These are phyloP conservation scores for Fusarium clavum DNA, from an alignment of 2,329 filamentous ascomycete genomes.

Conservation along the genomic window DNA sequence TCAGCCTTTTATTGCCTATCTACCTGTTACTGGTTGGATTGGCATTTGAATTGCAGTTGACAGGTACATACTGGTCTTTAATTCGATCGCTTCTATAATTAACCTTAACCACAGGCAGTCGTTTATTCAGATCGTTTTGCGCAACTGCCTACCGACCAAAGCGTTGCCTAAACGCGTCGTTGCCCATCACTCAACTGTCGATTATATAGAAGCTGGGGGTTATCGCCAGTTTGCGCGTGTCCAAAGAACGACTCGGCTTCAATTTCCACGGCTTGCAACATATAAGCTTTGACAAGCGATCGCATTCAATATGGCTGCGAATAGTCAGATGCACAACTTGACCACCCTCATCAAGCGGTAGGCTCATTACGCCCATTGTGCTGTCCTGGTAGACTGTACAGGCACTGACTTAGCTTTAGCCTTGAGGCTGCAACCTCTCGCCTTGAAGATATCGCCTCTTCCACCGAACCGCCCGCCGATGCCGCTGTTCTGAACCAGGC, in stretches of 20 bases:
- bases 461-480: conserved; percentile 70
- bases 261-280: not conserved
- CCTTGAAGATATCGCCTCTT: conserved; percentile 93
- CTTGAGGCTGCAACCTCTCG: conserved; percentile 97
- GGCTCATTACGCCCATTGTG: conserved; percentile 1
- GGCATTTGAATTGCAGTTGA: not conserved
- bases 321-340: conserved; percentile 93
- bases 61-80: not conserved
- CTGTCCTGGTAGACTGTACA: not conserved
- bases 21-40: not conserved
- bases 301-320: conserved; percentile 70
- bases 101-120: not conserved
- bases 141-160: conserved; percentile 23
- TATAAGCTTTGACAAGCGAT: not conserved
- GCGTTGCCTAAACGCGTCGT: conserved; percentile 26
- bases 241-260: not conserved
- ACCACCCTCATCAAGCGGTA: conserved; percentile 99
- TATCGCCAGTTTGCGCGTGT: not conserved
- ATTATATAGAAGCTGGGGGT: conserved; percentile 4
- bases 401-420: conserved; percentile 69
- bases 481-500: conserved; percentile 59
- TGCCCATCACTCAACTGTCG: not conserved
- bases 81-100: not conserved
- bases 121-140: conserved; percentile 4
- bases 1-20: not conserved